phyloP scores from a whole-genome alignment of 169 alveolate species.

The Eimeria tenella region DNA sequence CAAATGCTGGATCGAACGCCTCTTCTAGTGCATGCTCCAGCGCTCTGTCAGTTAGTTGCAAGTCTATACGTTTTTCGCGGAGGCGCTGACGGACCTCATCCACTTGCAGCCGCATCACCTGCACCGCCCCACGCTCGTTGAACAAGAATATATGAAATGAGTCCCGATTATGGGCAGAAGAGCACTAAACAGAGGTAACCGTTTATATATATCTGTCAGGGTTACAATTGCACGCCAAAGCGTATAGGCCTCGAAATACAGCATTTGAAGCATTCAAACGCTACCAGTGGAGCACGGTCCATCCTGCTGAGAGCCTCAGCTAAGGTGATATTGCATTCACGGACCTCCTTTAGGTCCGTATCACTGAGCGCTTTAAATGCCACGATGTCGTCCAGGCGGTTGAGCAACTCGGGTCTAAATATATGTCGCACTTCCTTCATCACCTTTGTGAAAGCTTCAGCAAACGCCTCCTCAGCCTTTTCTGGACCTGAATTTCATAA shows the following conservation, averaged over 20 bases:
- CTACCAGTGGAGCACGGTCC: background rate
- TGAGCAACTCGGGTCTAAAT: slow-evolving; percentile 93
- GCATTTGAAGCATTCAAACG: background rate
- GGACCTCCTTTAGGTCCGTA: slow-evolving; percentile 72
- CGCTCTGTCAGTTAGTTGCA: slow-evolving; percentile 46
- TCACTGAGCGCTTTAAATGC: slow-evolving; percentile 87
- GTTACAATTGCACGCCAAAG: background rate
- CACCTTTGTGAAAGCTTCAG: slow-evolving; percentile 45
- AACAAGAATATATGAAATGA: background rate
- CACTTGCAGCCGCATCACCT: slow-evolving; percentile 74
- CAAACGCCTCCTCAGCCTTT: background rate
- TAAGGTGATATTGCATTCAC: background rate
- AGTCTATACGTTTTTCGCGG: slow-evolving; percentile 25
- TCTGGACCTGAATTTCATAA: slow-evolving; percentile 13
- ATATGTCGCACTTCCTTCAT: slow-evolving; percentile 86
- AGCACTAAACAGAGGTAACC: background rate
- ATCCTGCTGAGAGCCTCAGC: background rate
- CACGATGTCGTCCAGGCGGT: slow-evolving; percentile 92
- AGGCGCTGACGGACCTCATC: slow-evolving; percentile 59
- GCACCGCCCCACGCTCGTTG: background rate
- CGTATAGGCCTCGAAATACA: background rate
- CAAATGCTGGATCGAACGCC: slow-evolving; percentile 80
- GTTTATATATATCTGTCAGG: background rate
- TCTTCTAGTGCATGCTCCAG: slow-evolving; percentile 40
- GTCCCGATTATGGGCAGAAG: background rate